Conservation (phyloP, 164 flowering plant genomes). For the Sextonia rubra region DNA sequence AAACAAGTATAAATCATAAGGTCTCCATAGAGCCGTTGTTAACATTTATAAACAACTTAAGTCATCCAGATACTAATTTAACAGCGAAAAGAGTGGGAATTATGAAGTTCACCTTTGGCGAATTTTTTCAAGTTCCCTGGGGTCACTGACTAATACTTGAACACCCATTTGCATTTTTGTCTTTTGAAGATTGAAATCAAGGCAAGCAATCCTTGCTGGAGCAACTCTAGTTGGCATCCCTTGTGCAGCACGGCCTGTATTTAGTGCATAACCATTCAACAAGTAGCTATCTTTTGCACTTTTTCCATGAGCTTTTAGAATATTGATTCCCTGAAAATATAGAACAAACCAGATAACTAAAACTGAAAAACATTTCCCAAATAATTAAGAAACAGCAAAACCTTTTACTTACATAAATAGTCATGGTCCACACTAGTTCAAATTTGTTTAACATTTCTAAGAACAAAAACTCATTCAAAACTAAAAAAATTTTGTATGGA, state of each 20-base stretch:
- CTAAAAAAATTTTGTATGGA: too few species aligned
- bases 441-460: too few species aligned
- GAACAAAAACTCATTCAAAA: neutral
- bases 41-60: neutral
- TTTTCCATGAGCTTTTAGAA: slow-evolving; percentile 96
- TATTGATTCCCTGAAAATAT: slow-evolving; percentile 68
- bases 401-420: too few species aligned
- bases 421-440: neutral
- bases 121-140: slow-evolving; percentile 96
- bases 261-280: slow-evolving; percentile 94
- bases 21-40: too few species aligned
- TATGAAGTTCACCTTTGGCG: slow-evolving; percentile 72
- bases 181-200: slow-evolving; percentile 93
- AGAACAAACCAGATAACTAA: too few species aligned
- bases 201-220: slow-evolving; percentile 97
- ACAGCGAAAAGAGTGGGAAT: neutral
- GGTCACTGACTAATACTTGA: slow-evolving; percentile 86
- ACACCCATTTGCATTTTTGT: slow-evolving; percentile 98
- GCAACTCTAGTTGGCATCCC: slow-evolving; percentile 91
- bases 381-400: too few species aligned
- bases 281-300: slow-evolving; percentile 93
- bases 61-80: neutral
- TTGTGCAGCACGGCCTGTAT: slow-evolving; percentile 98
- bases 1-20: too few species aligned
- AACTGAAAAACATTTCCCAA: too few species aligned